phyloP scores from a whole-genome alignment of 306 rosid species.

The Fragaria ananassa region DNA sequence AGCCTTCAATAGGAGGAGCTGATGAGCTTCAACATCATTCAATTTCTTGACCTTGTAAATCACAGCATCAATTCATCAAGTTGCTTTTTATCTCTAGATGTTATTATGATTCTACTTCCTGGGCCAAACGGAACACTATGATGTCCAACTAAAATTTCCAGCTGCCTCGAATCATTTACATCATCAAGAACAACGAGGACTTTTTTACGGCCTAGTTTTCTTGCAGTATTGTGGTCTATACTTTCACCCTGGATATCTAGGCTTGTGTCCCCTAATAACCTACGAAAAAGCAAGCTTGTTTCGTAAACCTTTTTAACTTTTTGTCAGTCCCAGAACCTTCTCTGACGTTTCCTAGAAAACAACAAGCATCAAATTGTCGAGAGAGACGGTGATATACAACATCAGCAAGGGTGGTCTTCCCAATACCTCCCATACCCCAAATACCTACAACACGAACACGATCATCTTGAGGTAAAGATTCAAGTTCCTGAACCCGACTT shows the following conservation, averaged over 20 bases:
- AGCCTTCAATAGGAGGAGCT: neutral
- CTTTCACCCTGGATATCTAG: neutral
- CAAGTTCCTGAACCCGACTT: neutral
- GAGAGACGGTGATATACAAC: neutral
- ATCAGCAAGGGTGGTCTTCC: neutral
- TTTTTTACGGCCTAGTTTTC: neutral
- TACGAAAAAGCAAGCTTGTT: neutral
- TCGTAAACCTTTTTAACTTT: neutral
- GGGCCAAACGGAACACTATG: neutral
- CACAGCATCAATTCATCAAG: neutral
- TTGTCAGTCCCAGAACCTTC: neutral
- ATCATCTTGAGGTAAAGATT: neutral
- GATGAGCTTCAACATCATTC: neutral
- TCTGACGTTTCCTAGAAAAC: neutral
- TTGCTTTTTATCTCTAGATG: neutral
- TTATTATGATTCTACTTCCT: neutral
- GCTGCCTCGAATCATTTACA: neutral
- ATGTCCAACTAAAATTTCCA: neutral
- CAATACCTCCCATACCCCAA: conserved; percentile 31
- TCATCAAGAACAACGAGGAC: neutral
- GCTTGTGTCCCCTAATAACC: neutral
- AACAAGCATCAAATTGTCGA: neutral
- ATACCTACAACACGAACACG: conserved; percentile 9
- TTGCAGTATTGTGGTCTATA: neutral
- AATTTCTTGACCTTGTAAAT: neutral